These are phyloP conservation scores for Plasmodium gonderi DNA, from an alignment of 169 alveolate species.

Conservation along the genomic window DNA sequence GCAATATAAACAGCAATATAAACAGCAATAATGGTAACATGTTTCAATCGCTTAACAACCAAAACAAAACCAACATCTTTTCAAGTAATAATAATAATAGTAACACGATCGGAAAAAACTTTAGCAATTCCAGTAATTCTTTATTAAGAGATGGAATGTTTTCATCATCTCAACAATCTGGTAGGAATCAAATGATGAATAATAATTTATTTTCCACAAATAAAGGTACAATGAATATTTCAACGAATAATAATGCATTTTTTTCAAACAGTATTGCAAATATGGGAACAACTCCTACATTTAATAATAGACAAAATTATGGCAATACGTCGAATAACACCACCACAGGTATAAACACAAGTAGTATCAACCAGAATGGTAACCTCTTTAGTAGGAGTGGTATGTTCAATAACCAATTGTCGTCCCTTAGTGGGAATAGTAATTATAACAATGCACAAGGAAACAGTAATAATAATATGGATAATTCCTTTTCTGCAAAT, in stretches of 20 bases:
- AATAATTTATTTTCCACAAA: slow-evolving; percentile 11
- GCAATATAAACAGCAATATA: neutral
- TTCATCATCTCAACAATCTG: neutral
- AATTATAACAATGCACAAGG: neutral
- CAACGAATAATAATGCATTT: neutral
- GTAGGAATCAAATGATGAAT: slow-evolving; percentile 14
- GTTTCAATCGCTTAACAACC: neutral
- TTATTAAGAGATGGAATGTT: slow-evolving; percentile 3
- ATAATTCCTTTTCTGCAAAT: slow-evolving; percentile 1
- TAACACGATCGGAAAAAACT: neutral
- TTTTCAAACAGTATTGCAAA: neutral
- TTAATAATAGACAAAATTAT: neutral
- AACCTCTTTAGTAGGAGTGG: slow-evolving; percentile 6
- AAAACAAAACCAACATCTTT: neutral
- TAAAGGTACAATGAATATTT: neutral
- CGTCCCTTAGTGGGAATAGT: neutral
- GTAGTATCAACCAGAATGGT: neutral
- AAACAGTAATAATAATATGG: neutral
- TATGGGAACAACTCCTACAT: neutral
- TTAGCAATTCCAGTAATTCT: neutral
- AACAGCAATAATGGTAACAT: slow-evolving; percentile 8
- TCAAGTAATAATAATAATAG: slow-evolving; percentile 15
- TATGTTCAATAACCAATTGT: neutral
- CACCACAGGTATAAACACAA: neutral
- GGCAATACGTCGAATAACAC: neutral